These are phyloP conservation scores for Adansonia gregorii DNA, from an alignment of 441 rosid genomes.

Conservation along the genomic window DNA sequence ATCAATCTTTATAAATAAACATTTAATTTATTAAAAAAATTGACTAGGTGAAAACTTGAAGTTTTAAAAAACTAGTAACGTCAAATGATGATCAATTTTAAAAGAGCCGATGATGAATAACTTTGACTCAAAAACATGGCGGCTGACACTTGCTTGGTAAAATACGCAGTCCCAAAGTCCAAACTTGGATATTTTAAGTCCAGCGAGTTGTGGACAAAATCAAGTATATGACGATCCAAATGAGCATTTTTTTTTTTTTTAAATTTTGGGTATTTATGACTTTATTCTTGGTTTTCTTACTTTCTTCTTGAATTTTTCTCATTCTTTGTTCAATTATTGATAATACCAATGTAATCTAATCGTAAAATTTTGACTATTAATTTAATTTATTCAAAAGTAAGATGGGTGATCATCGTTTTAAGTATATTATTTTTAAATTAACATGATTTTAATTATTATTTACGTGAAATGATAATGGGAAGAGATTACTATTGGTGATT, in stretches of 20 bases:
- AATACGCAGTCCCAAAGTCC: neutral
- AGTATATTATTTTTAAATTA: no score
- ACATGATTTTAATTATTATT: no score
- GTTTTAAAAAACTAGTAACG: no score
- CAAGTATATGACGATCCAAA: neutral
- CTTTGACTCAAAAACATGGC: conserved; percentile 21
- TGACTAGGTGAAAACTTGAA: neutral
- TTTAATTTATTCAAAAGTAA: no score
- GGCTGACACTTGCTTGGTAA: conserved; percentile 21
- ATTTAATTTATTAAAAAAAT: neutral
- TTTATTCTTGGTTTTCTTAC: neutral
- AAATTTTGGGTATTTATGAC: neutral
- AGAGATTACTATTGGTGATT: neutral
- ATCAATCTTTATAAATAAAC: no score
- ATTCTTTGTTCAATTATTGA: neutral
- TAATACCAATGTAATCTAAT: no score
- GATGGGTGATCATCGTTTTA: no score
- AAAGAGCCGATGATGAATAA: neutral
- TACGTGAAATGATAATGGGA: no score
- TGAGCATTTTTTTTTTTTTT: neutral
- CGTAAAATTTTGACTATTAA: no score
- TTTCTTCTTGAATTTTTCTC: neutral
- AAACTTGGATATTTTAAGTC: neutral
- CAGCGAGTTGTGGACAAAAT: neutral
- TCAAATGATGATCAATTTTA: neutral